Base-by-base conservation (phyloP, 805 yeast genomes). In the Cyberlindnera samutprakarnensis region DNA sequence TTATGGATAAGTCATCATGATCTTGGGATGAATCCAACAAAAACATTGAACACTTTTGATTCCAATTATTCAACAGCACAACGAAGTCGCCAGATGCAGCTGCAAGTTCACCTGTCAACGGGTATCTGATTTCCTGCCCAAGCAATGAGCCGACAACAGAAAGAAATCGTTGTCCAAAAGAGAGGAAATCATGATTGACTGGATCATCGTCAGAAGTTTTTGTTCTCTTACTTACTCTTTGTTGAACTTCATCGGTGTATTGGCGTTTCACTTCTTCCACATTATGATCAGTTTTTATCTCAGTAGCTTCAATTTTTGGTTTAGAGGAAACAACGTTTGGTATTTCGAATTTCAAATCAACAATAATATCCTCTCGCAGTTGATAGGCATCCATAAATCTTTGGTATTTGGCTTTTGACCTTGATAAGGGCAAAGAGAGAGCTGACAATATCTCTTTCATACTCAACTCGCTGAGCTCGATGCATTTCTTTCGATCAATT, bases 321-420 rank as follows among this genome's bases (percentile, higher is more conserved):
- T 19, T 18, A 23, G 14, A 3, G 18, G 24, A 25, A 16, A 10
- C n/a, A 4, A 11, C 27, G 15, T 24, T 28, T 18, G 32, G 18
- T 7, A 16, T 6, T 18, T 34, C 27, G 5, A 45, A 49, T 12
- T 38, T 44, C 2, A 78, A 50, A 8, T 53, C 49, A 24, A 72
- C 78, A 3, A 76, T 54, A 0, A 77, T 66, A 3, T 55, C 58
- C 22, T 68, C 73, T 0, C 72, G 59, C 18, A 72, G 59, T 11
- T 58, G 43, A 41, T 80, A 78, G 0, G 72, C 67, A 42, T 78
- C 85, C 19, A 64, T 49, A 20, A 59, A 49, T 41, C 59, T 70
- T 46, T 36, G 25, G 42, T 41, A 18, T 41, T 44, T 28, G 44
- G 37, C 4, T 37, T 33, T 42, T 4, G 64, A 54, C 37, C 62